Evolutionary conservation across 139 green algal species (phyloP).

Genomic region (Coccomyxa sp.): DNA sequence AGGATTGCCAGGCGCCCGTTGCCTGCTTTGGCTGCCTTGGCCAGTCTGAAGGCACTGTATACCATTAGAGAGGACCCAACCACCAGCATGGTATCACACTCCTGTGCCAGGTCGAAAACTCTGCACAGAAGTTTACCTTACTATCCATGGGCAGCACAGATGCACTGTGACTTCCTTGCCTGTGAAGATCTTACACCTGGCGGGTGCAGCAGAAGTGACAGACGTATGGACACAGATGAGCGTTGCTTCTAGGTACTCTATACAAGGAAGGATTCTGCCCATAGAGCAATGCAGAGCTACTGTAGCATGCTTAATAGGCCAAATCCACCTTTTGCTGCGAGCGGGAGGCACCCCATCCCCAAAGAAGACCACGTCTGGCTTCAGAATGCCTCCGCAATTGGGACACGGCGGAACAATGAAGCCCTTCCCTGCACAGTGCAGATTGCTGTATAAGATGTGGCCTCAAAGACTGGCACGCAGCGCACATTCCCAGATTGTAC

Average conservation of each 20-base stretch:
- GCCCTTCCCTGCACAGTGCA: too few species aligned
- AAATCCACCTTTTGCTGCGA: conserved; percentile 20
- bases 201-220: background rate
- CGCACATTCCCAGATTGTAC: too few species aligned
- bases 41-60: conserved; percentile 77
- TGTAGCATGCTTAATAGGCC: too few species aligned
- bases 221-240: too few species aligned
- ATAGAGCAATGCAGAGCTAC: too few species aligned
- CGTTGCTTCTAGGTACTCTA: too few species aligned
- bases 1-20: conserved; percentile 58
- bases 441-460: too few species aligned
- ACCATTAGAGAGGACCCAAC: conserved; percentile 61
- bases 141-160: background rate
- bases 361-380: conserved; percentile 89
- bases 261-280: too few species aligned
- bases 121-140: conserved; percentile 3
- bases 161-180: background rate
- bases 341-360: conserved; percentile 57
- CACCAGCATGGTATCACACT: conserved; percentile 52
- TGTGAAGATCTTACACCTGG: background rate
- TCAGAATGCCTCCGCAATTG: conserved; percentile 70
- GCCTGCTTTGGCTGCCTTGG: conserved; percentile 55
- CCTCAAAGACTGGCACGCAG: too few species aligned
- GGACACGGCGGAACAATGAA: conserved; percentile 72
- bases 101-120: conserved; percentile 22